Base-by-base conservation (phyloP, 108 stramenopile genomes). In the Stephanodiscus triporus region DNA sequence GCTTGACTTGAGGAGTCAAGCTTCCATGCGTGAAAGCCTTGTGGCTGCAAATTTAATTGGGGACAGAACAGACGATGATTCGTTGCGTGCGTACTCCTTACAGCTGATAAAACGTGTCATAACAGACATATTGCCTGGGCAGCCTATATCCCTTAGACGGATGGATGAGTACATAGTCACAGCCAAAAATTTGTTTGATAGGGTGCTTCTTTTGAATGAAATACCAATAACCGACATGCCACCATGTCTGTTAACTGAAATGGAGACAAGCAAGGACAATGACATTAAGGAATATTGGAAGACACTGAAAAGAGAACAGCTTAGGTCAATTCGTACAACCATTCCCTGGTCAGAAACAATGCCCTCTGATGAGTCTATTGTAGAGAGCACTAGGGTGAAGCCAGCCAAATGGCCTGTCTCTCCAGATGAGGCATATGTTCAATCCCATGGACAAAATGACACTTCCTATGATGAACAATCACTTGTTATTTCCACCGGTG, bases 191-290 rank as follows among this genome's bases (percentile, higher is more conserved):
- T 22, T 76, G 1, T 58, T 76, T 20, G 11, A 48, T 10, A 27
- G 23, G 11, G 22, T 63, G 1, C 20, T 76, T 0, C 34, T 60
- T 22, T 23, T 61, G 20, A 61, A 76, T 34, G 55, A 19, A 0
- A 30, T 76, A 27, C 66, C 75, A 42, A 32, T 76, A n/a, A 36
- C 38, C 4, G 75, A 68, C 10, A 45, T 76, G 4, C 75, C 75
- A 14, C 47, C 75, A 1, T 76, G 58, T 32, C 17, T 63, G 17
- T 17, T 48, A 26, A 61, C 75, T 16, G 37, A 34, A n/a, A 10
- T 68, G n/a, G 40, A 8, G 34, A 34, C 0, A 0, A 55, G 47
- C 0, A 56, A 56, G 23, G 37, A 73, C 14, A 30, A 27, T 2
- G 42, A 65, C 16, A 23, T 73, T 0, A 22, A 56, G 6, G 43